Percentiles rank a stretch among this genome's conserved stretches.
Evolutionary conservation across 2,329 filamentous ascomycete species (phyloP).

Genomic region (Biscogniauxia mediterranea): DNA sequence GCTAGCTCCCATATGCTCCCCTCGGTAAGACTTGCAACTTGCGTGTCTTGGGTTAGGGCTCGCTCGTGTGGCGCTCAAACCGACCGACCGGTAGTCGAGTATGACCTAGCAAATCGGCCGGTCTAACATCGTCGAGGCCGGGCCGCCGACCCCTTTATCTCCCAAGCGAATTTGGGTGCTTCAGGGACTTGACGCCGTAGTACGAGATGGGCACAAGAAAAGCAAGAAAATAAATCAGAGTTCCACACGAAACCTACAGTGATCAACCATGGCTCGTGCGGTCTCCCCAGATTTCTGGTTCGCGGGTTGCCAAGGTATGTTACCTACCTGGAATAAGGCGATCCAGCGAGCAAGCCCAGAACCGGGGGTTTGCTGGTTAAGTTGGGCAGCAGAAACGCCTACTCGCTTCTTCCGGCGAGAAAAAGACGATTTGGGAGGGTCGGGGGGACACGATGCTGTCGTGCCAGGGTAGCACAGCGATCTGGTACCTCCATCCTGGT

Average conservation of each 20-base stretch:
- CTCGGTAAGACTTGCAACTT: neutral
- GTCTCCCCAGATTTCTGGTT: neutral
- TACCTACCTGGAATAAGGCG: neutral
- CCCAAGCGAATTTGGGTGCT: neutral
- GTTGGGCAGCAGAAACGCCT: slow-evolving; percentile 5
- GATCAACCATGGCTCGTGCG: neutral
- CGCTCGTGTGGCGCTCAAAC: neutral
- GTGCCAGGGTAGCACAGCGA: slow-evolving; percentile 20
- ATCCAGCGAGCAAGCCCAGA: neutral
- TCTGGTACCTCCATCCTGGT: slow-evolving; percentile 17
- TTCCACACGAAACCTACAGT: neutral
- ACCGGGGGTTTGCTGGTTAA: neutral
- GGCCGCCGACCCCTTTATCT: neutral
- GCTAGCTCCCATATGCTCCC: neutral
- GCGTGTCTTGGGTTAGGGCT: neutral
- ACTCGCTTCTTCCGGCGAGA: slow-evolving; percentile 25
- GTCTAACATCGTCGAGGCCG: neutral
- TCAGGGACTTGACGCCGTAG: neutral
- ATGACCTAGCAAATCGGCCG: neutral
- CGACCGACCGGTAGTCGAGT: neutral
- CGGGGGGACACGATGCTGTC: slow-evolving; percentile 14
- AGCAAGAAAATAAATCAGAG: neutral
- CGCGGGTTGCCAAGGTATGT: neutral
- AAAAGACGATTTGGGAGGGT: slow-evolving; percentile 1
- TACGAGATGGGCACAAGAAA: neutral